These are phyloP conservation scores for Rosa lucieae DNA, from an alignment of 306 rosid genomes.

Conservation along the genomic window DNA sequence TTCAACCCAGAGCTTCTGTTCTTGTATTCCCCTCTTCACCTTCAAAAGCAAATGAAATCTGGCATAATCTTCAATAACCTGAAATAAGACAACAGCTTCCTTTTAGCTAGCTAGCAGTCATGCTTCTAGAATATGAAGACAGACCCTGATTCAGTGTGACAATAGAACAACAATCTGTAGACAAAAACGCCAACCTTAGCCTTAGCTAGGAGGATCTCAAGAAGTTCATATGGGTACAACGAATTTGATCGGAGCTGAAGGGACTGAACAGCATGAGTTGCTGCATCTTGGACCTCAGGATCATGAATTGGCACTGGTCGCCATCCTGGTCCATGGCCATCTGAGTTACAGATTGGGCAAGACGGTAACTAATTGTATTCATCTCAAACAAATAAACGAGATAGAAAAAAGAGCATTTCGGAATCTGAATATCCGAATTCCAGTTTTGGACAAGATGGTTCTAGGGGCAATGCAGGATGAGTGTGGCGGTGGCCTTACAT, in stretches of 20 bases:
- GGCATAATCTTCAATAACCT: slow-evolving; percentile 52
- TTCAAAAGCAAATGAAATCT: slow-evolving; percentile 40
- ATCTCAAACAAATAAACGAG: neutral
- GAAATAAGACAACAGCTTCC: slow-evolving; percentile 17
- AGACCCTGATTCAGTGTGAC: neutral
- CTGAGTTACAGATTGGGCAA: slow-evolving; percentile 19
- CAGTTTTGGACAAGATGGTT: neutral
- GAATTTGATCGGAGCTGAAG: slow-evolving; percentile 35
- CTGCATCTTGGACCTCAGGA: slow-evolving; percentile 48
- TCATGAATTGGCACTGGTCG: slow-evolving; percentile 30
- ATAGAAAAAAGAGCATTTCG: neutral
- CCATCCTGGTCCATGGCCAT: slow-evolving; percentile 39
- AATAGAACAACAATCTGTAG: neutral
- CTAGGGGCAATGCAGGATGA: neutral
- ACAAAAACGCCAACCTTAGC: slow-evolving; percentile 34
- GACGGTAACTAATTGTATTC: slow-evolving; percentile 14
- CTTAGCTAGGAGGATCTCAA: slow-evolving; percentile 26
- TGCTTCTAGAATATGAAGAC: neutral
- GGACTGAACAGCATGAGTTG: slow-evolving; percentile 40
- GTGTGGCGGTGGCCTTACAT: neutral
- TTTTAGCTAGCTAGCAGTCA: neutral
- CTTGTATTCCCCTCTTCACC: slow-evolving; percentile 25
- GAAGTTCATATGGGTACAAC: slow-evolving; percentile 36
- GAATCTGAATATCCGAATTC: neutral
- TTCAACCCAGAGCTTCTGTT: slow-evolving; percentile 4